phyloP scores from a whole-genome alignment of 2,329 filamentous ascomycete genomes.

The Tolypocladium endophyticum region DNA sequence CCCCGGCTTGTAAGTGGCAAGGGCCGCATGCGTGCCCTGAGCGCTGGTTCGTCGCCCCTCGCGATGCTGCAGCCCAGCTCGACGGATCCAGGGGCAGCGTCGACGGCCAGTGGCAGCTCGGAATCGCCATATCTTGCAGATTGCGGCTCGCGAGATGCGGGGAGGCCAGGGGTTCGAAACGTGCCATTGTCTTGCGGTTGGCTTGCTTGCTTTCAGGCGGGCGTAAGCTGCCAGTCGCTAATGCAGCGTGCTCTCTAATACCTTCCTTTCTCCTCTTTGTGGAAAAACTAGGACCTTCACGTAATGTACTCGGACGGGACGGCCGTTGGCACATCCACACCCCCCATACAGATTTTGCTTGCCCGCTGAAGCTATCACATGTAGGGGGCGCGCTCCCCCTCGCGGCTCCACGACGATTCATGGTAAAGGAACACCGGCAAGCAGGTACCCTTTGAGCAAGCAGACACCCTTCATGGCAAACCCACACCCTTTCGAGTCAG shows the following conservation, averaged over 20 bases:
- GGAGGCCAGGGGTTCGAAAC: background rate
- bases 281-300: background rate
- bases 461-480: background rate
- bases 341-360: background rate
- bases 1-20: background rate
- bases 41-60: background rate
- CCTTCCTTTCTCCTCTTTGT: background rate
- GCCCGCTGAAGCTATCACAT: background rate
- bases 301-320: background rate
- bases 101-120: background rate
- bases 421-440: background rate
- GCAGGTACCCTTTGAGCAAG: background rate
- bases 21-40: background rate
- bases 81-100: background rate
- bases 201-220: background rate
- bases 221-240: background rate
- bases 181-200: background rate
- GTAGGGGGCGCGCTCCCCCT: background rate
- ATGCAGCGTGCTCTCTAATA: background rate
- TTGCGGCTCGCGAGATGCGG: background rate
- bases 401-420: background rate
- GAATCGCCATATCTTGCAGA: background rate
- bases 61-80: background rate
- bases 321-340: background rate
- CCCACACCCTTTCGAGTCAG: background rate